A percentile compares a stretch with the other conserved stretches of the same genome.
phyloP scores from a whole-genome alignment of 2,329 filamentous ascomycete genomes.

The Sclerotinia borealis region DNA sequence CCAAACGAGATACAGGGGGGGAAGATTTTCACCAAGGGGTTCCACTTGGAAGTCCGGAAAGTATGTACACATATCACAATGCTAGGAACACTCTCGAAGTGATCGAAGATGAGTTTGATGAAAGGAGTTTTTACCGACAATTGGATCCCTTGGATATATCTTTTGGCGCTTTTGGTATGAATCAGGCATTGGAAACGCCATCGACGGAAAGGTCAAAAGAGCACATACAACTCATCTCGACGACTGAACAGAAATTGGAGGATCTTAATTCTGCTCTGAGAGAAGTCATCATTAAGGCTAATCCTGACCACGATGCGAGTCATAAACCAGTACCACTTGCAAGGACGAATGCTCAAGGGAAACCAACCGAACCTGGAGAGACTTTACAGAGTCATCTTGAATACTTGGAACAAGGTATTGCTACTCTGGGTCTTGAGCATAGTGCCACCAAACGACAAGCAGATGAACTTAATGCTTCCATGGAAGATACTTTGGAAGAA shows the following conservation, averaged over 20 bases:
- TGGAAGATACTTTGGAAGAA: conserved; percentile 49
- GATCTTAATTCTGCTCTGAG: conserved; percentile 61
- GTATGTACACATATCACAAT: conserved; percentile 63
- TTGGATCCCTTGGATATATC: conserved; percentile 57
- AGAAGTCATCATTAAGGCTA: conserved; percentile 58
- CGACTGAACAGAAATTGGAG: conserved; percentile 61
- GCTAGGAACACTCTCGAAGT: conserved; percentile 53
- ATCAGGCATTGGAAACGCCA: conserved; percentile 13
- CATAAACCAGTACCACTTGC: conserved; percentile 23
- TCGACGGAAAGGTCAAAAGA: conserved; percentile 19
- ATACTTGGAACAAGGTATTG: conserved; percentile 63
- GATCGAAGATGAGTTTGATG: conserved; percentile 63
- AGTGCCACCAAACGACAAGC: conserved; percentile 12
- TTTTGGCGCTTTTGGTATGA: conserved; percentile 24
- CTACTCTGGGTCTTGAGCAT: conserved; percentile 54
- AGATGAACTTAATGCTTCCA: conserved; percentile 26
- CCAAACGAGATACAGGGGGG: conserved; percentile 44
- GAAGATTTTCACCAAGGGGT: conserved; percentile 40
- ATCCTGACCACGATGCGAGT: conserved; percentile 39
- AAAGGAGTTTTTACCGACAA: conserved; percentile 65
- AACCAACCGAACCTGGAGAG: conserved; percentile 39
- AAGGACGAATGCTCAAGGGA: conserved; percentile 39
- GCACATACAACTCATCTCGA: conserved; percentile 47
- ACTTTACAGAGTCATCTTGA: conserved; percentile 55
- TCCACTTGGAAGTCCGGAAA: conserved; percentile 71